A percentile compares a stretch with the other conserved stretches of the same genome.
Evolutionary conservation across 2,329 filamentous ascomycete species (phyloP).

Genomic region (Fusarium acutatum): DNA sequence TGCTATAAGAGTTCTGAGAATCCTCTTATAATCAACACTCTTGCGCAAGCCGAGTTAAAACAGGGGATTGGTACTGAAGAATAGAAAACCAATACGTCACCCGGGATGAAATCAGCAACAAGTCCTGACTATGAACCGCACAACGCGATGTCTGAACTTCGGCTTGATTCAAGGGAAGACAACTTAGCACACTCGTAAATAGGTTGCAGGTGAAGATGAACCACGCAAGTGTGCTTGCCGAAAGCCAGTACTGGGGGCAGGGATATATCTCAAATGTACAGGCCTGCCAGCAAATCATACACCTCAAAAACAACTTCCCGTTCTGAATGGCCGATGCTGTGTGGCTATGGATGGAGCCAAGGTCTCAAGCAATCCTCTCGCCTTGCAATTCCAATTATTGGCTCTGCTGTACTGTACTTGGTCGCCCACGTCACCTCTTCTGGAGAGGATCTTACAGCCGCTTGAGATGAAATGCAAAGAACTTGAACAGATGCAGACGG

Average conservation of each 20-base stretch:
- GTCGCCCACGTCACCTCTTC: conserved; percentile 22
- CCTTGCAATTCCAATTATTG: conserved; percentile 36
- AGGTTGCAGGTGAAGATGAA: conserved; percentile 30
- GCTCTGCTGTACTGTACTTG: conserved; percentile 28
- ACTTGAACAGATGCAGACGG: conserved; percentile 5
- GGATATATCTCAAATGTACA: conserved; percentile 33
- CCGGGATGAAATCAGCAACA: conserved; percentile 29
- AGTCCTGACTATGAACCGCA: conserved; percentile 14
- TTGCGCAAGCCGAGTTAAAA: conserved; percentile 8
- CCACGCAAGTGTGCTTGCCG: conserved; percentile 28
- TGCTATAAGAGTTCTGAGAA: neutral
- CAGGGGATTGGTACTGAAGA: conserved; percentile 13
- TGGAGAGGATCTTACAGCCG: conserved; percentile 16
- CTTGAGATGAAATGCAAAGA: conserved; percentile 16
- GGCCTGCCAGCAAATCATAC: conserved; percentile 39
- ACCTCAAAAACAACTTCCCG: conserved; percentile 21
- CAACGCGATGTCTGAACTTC: conserved; percentile 20
- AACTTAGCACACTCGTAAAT: conserved; percentile 26
- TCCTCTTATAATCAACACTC: conserved; percentile 1
- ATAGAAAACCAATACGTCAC: conserved; percentile 21
- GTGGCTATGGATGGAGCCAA: conserved; percentile 33
- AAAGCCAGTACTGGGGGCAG: conserved; percentile 28
- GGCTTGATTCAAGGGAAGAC: conserved; percentile 1
- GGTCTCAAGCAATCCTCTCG: conserved; percentile 33
- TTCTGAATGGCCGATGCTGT: conserved; percentile 38